Base-by-base conservation (phyloP, 2,329 filamentous ascomycete species). In the Pseudonectria buxi region DNA sequence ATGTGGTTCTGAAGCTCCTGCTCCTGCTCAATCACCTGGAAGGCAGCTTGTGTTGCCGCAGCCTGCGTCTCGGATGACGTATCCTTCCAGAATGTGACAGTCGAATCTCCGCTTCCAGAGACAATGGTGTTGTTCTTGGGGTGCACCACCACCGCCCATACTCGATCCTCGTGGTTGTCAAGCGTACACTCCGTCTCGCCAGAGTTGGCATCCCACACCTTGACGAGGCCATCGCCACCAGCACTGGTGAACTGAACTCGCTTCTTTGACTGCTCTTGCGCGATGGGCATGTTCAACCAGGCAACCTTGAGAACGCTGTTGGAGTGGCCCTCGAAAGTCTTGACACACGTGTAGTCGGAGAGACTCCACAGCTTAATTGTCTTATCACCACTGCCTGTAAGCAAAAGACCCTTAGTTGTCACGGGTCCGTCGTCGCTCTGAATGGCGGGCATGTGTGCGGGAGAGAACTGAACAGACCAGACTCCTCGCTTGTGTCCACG, bases 281-380 rank as follows among this genome's bases (percentile, higher is more conserved):
- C 63, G 5, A 57, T 53, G 2, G 75, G 65, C 37, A 73, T 59
- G 30, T 71, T 75, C 4, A 98, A 70, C 92, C 92, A 98, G 4
- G 85, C 76, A 3, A 95, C 85, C 63, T 96, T 96, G 24, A 98
- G 69, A 3, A 98, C 85, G 51, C 86, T 95, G 64, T 96, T 94
- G 5, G 88, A 90, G 61, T 98, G 92, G 0, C 92, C 92, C 62
- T 98, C 94, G 37, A 96, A 92, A 0, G 92, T 96, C 38, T 90
- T 74, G 30, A 98, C 68, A 61, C 92, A 98, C 46, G 80, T 86
- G 63, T 95, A 98, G 61, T 95, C 89, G 3, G 82, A 75, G 43
- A 98, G 68, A 57, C 78, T 95, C 94, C 94, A 98, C 9, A 98
- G 74, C 59, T 94, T 94, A 53, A 96, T 76, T 0, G 87, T 96